Evolutionary conservation across 768 basidiomycete species (phyloP).

Genomic region (Tricholoma sp.): DNA sequence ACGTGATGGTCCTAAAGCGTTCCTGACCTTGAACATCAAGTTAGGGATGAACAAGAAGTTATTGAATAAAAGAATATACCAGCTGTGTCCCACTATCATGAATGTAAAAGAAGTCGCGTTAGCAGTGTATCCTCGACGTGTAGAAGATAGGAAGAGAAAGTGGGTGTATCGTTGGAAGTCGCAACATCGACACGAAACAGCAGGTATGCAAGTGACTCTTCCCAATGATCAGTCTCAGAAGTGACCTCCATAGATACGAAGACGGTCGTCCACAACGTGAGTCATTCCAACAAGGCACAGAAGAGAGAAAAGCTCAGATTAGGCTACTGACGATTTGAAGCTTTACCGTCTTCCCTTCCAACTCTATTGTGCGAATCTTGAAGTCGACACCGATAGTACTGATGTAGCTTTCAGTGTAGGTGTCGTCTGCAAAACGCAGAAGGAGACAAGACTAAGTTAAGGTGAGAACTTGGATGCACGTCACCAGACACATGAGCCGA

Average conservation of each 20-base stretch:
- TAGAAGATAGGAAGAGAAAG: neutral
- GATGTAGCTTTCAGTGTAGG: constrained; percentile 97
- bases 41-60: neutral
- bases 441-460: constrained; percentile 76
- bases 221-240: neutral
- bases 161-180: neutral
- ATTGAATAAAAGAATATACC: constrained; percentile 37
- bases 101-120: constrained; percentile 18
- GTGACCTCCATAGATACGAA: neutral
- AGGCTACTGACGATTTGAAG: constrained; percentile 84
- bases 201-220: neutral
- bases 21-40: constrained; percentile 68
- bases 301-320: constrained; percentile 6
- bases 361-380: constrained; percentile 98
- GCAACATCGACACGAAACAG: neutral
- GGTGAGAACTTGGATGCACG: constrained; percentile 18
- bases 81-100: constrained; percentile 91
- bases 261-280: neutral
- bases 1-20: constrained; percentile 97
- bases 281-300: neutral
- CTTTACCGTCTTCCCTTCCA: constrained; percentile 98
- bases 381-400: constrained; percentile 98
- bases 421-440: constrained; percentile 92
- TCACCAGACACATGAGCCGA: constrained; percentile 6
- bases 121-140: constrained; percentile 12